Conservation (phyloP, 2,329 filamentous ascomycete species). For the Aspergillus caelatus region DNA sequence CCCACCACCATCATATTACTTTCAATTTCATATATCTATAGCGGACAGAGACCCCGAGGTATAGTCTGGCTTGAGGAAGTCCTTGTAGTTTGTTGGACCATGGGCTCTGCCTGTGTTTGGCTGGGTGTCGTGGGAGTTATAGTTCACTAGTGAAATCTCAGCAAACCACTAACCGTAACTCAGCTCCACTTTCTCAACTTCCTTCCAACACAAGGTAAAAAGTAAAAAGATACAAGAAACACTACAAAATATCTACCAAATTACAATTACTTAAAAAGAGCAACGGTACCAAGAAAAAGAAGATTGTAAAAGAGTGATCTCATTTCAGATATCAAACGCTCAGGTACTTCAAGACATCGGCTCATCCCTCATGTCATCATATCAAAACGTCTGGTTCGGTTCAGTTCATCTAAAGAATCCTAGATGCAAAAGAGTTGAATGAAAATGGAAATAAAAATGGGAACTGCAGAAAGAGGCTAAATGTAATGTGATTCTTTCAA, state of each 20-base stretch:
- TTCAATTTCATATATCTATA: too few species aligned
- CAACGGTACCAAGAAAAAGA: background rate
- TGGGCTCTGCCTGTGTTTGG: too few species aligned
- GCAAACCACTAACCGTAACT: background rate
- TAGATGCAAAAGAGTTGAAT: conserved; percentile 6
- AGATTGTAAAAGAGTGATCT: conserved; percentile 1
- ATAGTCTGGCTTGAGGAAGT: too few species aligned
- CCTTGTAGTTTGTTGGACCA: too few species aligned
- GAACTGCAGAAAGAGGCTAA: background rate
- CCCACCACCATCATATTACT: too few species aligned
- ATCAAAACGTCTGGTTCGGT: conserved; percentile 2
- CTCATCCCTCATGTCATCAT: conserved; percentile 5
- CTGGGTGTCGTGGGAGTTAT: too few species aligned
- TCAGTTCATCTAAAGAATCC: conserved; percentile 4
- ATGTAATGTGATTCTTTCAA: background rate
- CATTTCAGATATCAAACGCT: conserved; percentile 1
- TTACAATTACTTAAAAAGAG: background rate
- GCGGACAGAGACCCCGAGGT: too few species aligned
- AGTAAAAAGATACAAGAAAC: background rate
- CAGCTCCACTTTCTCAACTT: background rate
- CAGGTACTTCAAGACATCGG: conserved; percentile 3
- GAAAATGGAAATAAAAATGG: conserved; percentile 1
- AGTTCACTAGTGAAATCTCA: too few species aligned
- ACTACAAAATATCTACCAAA: background rate
- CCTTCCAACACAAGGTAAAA: background rate